Conservation (phyloP, 108 stramenopile genomes). For the Schizochytrium sp. region DNA sequence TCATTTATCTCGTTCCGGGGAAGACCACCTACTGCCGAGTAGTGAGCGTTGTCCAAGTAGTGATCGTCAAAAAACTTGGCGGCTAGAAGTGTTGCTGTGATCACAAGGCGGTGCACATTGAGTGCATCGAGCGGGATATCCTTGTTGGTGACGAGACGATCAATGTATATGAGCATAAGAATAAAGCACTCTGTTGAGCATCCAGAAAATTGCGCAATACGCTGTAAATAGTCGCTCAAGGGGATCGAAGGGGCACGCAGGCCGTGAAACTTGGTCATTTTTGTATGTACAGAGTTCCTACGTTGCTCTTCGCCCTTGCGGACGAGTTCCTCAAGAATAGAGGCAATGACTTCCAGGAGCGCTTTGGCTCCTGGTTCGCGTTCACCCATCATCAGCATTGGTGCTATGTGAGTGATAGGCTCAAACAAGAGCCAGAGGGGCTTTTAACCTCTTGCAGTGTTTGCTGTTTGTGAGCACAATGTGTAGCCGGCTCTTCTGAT, state of each 20-base stretch:
- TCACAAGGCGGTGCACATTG: conserved; percentile 96
- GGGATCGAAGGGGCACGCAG: conserved; percentile 90
- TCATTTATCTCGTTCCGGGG: conserved; percentile 83
- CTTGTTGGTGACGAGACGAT: conserved; percentile 93
- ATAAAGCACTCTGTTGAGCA: conserved; percentile 97
- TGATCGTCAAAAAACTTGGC: conserved; percentile 99
- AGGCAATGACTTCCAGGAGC: conserved; percentile 41
- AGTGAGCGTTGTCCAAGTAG: conserved; percentile 99
- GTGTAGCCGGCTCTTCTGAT: not conserved
- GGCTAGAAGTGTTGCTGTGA: conserved; percentile 86
- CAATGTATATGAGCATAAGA: conserved; percentile 96
- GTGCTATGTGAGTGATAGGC: not conserved
- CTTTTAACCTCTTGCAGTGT: not conserved
- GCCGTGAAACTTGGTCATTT: conserved; percentile 93
- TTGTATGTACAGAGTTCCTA: not conserved
- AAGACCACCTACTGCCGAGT: conserved; percentile 75
- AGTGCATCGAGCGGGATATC: conserved; percentile 90
- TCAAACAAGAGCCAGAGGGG: not conserved
- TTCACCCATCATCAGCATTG: conserved; percentile 44
- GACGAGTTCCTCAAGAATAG: conserved; percentile 48
- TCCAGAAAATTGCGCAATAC: conserved; percentile 93
- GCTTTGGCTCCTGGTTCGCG: conserved; percentile 42
- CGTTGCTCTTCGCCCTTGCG: conserved; percentile 40
- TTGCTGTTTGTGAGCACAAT: not conserved
- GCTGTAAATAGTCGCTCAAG: conserved; percentile 89